Evolutionary conservation across 345 rosid species (phyloP).

Genomic region (Populus ilicifolia): DNA sequence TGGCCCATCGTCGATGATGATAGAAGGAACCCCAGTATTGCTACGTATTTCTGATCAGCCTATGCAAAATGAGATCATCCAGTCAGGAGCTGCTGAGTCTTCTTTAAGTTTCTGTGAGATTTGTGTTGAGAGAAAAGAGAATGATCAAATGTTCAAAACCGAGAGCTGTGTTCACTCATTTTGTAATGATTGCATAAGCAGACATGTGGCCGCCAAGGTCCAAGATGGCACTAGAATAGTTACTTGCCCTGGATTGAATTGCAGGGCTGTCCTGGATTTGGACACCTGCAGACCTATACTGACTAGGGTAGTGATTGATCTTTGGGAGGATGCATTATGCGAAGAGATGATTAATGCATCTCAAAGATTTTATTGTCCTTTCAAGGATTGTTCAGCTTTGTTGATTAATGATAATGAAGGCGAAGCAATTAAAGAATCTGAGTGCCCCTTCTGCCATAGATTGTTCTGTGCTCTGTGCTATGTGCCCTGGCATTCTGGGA

Average conservation of each 20-base stretch:
- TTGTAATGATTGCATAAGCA: conserved; percentile 51
- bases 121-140: conserved; percentile 45
- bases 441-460: conserved; percentile 23
- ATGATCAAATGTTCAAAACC: conserved; percentile 32
- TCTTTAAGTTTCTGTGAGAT: conserved; percentile 43
- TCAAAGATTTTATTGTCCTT: conserved; percentile 62
- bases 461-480: conserved; percentile 18
- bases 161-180: conserved; percentile 43
- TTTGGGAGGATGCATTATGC: conserved; percentile 53
- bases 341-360: conserved; percentile 33
- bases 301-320: conserved; percentile 37
- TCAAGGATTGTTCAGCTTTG: conserved; percentile 58
- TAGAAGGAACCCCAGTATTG: not conserved
- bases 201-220: conserved; percentile 39
- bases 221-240: conserved; percentile 19
- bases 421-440: conserved; percentile 37
- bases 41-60: not conserved
- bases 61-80: not conserved
- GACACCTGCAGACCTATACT: conserved; percentile 41
- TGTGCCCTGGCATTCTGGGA: conserved; percentile 20
- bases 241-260: conserved; percentile 56
- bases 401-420: conserved; percentile 32
- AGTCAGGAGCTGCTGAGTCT: conserved; percentile 19
- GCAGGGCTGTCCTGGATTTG: conserved; percentile 40
- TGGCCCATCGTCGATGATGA: not conserved